Percentiles rank a stretch among this genome's conserved stretches.
Evolutionary conservation across 2,329 filamentous ascomycete genomes (phyloP).

Genomic region (Aspergillus flavus): DNA sequence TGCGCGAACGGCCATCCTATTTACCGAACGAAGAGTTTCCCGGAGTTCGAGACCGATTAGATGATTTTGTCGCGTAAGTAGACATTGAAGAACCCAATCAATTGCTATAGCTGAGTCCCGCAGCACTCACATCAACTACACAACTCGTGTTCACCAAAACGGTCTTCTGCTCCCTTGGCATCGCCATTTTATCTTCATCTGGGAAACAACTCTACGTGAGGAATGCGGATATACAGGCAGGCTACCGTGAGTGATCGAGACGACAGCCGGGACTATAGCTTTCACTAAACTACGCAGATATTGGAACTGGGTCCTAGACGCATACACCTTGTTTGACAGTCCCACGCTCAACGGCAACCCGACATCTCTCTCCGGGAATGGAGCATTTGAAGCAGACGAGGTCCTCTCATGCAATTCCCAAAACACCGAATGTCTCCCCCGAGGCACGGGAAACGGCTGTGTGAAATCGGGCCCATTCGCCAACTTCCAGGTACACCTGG

Average conservation of each 20-base stretch:
- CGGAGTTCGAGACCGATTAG: constrained; percentile 27
- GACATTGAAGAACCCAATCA: not conserved
- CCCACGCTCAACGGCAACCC: constrained; percentile 11
- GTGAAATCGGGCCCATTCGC: constrained; percentile 17
- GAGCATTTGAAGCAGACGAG: not conserved
- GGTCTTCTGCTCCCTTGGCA: constrained; percentile 22
- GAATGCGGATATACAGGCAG: constrained; percentile 21
- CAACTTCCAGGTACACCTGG: constrained; percentile 12
- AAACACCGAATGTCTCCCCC: constrained; percentile 3
- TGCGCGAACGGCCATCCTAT: constrained; percentile 20
- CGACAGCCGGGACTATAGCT: not conserved
- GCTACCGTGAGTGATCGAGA: constrained; percentile 13
- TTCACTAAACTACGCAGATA: constrained; percentile 10
- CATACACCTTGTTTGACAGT: not conserved
- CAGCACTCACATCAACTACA: constrained; percentile 33
- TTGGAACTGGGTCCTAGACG: constrained; percentile 20
- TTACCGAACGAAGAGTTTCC: constrained; percentile 25
- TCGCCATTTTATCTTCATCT: constrained; percentile 20
- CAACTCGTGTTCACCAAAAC: constrained; percentile 24
- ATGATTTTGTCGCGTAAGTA: constrained; percentile 34
- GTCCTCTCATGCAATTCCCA: not conserved
- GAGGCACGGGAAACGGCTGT: constrained; percentile 19
- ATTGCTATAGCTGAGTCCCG: not conserved
- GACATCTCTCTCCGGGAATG: constrained; percentile 17
- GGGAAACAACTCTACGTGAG: constrained; percentile 15